Evolutionary conservation across 2,329 filamentous ascomycete species (phyloP).

Genomic region (Colletotrichum higginsianum): DNA sequence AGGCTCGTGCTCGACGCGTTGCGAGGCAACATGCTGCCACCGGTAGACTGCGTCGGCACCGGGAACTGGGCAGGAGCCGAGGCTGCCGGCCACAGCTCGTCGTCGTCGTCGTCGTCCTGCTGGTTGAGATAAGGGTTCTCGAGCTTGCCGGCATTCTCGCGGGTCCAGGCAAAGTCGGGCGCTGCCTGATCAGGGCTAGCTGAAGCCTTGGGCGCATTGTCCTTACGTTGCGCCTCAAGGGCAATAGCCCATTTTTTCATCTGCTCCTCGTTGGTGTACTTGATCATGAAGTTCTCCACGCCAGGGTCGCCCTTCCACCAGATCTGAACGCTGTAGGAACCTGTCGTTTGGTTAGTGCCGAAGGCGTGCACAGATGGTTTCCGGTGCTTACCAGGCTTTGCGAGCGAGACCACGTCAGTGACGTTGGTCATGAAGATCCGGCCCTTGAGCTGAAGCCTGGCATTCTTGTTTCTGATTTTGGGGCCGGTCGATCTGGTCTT

Average conservation of each 20-base stretch:
- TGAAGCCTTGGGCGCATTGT: slow-evolving; percentile 66
- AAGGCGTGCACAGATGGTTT: neutral
- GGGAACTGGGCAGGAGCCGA: slow-evolving; percentile 55
- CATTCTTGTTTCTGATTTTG: slow-evolving; percentile 75
- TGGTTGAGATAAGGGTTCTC: slow-evolving; percentile 86
- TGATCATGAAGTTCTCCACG: slow-evolving; percentile 96
- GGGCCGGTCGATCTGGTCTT: slow-evolving; percentile 70
- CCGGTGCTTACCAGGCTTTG: slow-evolving; percentile 82
- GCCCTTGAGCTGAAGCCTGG: slow-evolving; percentile 94
- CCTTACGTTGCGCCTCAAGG: slow-evolving; percentile 82
- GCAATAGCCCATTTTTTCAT: slow-evolving; percentile 93
- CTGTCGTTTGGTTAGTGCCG: slow-evolving; percentile 59
- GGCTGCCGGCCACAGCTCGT: slow-evolving; percentile 59
- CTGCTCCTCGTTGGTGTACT: slow-evolving; percentile 90
- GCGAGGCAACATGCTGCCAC: slow-evolving; percentile 65
- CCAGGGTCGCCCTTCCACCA: slow-evolving; percentile 98
- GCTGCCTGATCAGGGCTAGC: slow-evolving; percentile 65
- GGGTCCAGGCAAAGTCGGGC: slow-evolving; percentile 87
- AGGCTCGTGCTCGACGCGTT: slow-evolving; percentile 83
- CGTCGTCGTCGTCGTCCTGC: slow-evolving; percentile 75
- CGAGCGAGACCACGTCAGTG: slow-evolving; percentile 89
- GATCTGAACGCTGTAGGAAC: slow-evolving; percentile 95
- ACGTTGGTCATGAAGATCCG: slow-evolving; percentile 99
- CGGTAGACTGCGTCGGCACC: slow-evolving; percentile 51
- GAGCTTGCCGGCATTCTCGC: slow-evolving; percentile 74